Evolutionary conservation across 1,139 yeast genomes (phyloP).

Genomic region (Pichia sp.): DNA sequence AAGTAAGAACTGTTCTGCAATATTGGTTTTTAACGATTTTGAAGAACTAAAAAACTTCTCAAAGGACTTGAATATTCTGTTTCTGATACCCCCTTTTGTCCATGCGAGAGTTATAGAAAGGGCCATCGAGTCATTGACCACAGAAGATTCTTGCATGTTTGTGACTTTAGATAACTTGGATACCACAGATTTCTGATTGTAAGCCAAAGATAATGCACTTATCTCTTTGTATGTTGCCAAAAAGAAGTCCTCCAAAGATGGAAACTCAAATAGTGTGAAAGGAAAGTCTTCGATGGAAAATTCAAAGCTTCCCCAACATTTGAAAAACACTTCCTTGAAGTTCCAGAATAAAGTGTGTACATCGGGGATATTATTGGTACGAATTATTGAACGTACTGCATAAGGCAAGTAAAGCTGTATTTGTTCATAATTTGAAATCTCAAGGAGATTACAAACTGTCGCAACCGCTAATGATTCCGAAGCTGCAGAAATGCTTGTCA

Average conservation of each 20-base stretch:
- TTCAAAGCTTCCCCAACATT: slow-evolving; percentile 42
- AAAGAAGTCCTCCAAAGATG: slow-evolving; percentile 32
- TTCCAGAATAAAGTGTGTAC: slow-evolving; percentile 33
- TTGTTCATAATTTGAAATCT: slow-evolving; percentile 36
- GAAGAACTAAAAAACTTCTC: slow-evolving; percentile 11
- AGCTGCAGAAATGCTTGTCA: slow-evolving; percentile 34
- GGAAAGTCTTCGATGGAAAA: slow-evolving; percentile 39
- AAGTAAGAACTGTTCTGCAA: slow-evolving; percentile 34
- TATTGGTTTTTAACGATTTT: slow-evolving; percentile 13
- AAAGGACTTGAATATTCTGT: slow-evolving; percentile 16
- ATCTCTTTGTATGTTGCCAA: slow-evolving; percentile 36
- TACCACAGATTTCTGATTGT: slow-evolving; percentile 20
- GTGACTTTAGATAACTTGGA: slow-evolving; percentile 15
- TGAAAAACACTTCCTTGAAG: slow-evolving; percentile 29
- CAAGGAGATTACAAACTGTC: slow-evolving; percentile 42
- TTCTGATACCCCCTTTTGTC: slow-evolving; percentile 20
- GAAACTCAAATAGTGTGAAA: slow-evolving; percentile 36
- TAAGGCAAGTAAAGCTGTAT: slow-evolving; percentile 34
- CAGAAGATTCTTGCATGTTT: slow-evolving; percentile 8
- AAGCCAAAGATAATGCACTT: slow-evolving; percentile 37
- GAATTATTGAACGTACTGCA: slow-evolving; percentile 32
- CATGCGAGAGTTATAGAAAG: slow-evolving; percentile 26
- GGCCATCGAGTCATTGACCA: slow-evolving; percentile 29
- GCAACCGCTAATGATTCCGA: slow-evolving; percentile 35
- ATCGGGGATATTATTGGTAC: slow-evolving; percentile 18